These are phyloP conservation scores for Rhododendron simsii DNA, from an alignment of 148 eudicot species.

Conservation along the genomic window DNA sequence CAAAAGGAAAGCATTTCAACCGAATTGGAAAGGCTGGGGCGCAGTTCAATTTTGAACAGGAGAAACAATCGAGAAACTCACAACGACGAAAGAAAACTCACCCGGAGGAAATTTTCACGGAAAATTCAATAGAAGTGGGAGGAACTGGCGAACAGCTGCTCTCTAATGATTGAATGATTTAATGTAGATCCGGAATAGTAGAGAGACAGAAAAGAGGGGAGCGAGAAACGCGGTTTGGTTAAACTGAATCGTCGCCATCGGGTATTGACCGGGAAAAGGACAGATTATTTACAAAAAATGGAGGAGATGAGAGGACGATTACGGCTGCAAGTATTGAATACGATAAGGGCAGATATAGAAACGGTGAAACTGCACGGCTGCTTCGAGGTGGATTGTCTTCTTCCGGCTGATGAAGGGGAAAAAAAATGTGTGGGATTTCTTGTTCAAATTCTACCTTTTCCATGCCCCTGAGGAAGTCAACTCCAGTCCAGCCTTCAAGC, in stretches of 20 bases:
- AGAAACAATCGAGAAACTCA: background rate
- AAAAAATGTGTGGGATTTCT: background rate
- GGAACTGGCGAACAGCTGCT: background rate
- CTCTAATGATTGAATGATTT: background rate
- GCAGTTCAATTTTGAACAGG: background rate
- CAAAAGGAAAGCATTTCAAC: background rate
- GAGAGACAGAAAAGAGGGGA: background rate
- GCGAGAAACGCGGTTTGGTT: background rate
- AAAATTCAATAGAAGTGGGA: background rate
- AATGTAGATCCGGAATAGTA: background rate
- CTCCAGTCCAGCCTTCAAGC: too few relatives aligned
- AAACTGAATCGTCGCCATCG: slow-evolving; percentile 2
- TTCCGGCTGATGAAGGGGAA: background rate
- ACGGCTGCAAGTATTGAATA: background rate
- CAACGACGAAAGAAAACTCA: background rate
- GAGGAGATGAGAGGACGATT: background rate
- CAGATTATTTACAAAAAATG: background rate
- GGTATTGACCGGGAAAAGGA: background rate
- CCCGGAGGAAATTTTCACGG: background rate
- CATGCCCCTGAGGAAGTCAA: background rate
- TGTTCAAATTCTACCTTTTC: background rate
- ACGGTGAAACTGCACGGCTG: background rate
- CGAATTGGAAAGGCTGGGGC: background rate
- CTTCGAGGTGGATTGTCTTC: background rate
- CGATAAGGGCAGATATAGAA: background rate